Conservation (phyloP, 805 yeast genomes). For the Isabelozyma gotoi region DNA sequence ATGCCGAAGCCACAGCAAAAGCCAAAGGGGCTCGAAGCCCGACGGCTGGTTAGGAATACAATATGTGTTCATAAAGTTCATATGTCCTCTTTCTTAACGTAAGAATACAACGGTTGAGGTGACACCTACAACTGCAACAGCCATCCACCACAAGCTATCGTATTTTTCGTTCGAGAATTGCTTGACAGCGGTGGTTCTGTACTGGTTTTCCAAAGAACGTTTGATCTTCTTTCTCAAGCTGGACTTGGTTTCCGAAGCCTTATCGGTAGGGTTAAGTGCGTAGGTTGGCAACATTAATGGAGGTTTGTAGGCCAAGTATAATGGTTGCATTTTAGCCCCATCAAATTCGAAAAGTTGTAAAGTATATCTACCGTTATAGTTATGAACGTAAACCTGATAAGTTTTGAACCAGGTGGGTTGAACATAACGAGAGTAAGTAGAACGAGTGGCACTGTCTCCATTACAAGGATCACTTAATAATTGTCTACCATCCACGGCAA, state of each 20-base stretch:
- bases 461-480: slow-evolving; percentile 84
- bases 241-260: slow-evolving; percentile 33
- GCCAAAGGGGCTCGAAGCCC: too few species aligned
- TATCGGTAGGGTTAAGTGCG: slow-evolving; percentile 82
- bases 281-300: slow-evolving; percentile 94
- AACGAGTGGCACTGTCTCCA: slow-evolving; percentile 44
- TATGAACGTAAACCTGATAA: slow-evolving; percentile 62
- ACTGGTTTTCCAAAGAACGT: slow-evolving; percentile 77
- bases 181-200: slow-evolving; percentile 70
- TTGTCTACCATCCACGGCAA: slow-evolving; percentile 90
- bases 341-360: slow-evolving; percentile 74
- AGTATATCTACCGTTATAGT: slow-evolving; percentile 80
- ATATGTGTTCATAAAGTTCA: too few species aligned
- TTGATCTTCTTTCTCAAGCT: slow-evolving; percentile 49
- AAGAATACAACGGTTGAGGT: slow-evolving; percentile 37
- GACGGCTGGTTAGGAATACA: too few species aligned
- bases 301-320: slow-evolving; percentile 89
- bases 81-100: slow-evolving; percentile 14
- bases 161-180: slow-evolving; percentile 31
- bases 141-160: slow-evolving; percentile 57
- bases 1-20: too few species aligned
- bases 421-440: slow-evolving; percentile 69
- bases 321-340: slow-evolving; percentile 80
- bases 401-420: slow-evolving; percentile 62
- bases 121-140: slow-evolving; percentile 44